phyloP scores from a whole-genome alignment of 345 rosid species.

The Murraya paniculata region DNA sequence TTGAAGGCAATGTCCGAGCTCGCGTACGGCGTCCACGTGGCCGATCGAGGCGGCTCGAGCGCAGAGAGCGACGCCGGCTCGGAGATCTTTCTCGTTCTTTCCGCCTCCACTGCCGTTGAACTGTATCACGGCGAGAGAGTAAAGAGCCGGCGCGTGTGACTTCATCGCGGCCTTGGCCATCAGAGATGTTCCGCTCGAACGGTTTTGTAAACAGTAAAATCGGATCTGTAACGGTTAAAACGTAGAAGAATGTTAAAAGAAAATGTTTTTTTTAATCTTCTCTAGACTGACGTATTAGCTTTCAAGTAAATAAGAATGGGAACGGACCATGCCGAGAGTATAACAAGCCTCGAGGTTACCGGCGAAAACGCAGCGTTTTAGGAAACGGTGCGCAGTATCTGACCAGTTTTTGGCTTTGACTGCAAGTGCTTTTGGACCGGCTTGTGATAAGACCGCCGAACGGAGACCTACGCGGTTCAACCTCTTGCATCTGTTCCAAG shows the following conservation, averaged over 20 bases:
- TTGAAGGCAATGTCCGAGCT: constrained; percentile 68
- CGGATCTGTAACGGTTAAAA: constrained; percentile 47
- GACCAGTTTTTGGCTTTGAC: constrained; percentile 54
- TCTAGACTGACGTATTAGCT: too few relatives aligned
- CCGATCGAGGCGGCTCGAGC: constrained; percentile 62
- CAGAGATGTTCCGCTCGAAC: constrained; percentile 48
- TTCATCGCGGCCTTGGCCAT: constrained; percentile 69
- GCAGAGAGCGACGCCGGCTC: constrained; percentile 60
- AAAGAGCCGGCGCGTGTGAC: constrained; percentile 56
- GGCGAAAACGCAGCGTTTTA: constrained; percentile 47
- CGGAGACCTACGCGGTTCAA: constrained; percentile 34
- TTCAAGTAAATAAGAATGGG: background rate
- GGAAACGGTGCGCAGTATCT: constrained; percentile 50
- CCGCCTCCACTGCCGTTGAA: constrained; percentile 75
- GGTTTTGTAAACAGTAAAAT: constrained; percentile 57
- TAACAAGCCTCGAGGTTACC: constrained; percentile 59
- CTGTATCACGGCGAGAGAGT: constrained; percentile 60
- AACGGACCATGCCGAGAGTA: constrained; percentile 65
- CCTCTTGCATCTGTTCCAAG: constrained; percentile 44
- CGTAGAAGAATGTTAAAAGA: background rate
- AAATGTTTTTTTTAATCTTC: too few relatives aligned
- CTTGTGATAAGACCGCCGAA: constrained; percentile 46
- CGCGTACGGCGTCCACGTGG: constrained; percentile 58
- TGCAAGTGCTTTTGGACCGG: constrained; percentile 39
- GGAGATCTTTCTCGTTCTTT: constrained; percentile 47